Conservation (phyloP, 2,329 filamentous ascomycete species). For the Metarhizium sp. region DNA sequence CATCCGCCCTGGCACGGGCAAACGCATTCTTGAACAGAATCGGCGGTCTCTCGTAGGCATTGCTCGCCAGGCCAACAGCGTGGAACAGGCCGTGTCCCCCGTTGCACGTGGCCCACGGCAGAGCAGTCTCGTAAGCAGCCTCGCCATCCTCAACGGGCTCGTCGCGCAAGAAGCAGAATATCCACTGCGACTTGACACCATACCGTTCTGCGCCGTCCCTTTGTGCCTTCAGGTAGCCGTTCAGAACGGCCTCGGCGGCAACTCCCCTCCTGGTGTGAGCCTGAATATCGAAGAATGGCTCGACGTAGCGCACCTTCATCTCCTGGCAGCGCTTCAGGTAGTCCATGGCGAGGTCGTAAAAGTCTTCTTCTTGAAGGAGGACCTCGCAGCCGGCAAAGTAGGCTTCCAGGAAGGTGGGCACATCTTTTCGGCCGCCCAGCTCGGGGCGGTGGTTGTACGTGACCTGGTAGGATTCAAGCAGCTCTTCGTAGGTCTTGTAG, state of each 20-base stretch:
- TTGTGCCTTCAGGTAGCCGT: conserved; percentile 51
- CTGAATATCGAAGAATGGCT: conserved; percentile 73
- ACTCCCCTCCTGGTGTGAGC: conserved; percentile 57
- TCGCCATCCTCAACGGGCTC: conserved; percentile 63
- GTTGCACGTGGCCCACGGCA: conserved; percentile 24
- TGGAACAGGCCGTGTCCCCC: conserved; percentile 29
- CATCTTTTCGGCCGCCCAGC: conserved; percentile 23
- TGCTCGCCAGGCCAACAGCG: conserved; percentile 36
- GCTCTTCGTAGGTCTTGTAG: conserved; percentile 49
- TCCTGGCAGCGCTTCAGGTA: conserved; percentile 56
- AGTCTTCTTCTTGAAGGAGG: conserved; percentile 54
- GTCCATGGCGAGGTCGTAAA: conserved; percentile 58
- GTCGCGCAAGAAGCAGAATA: conserved; percentile 64
- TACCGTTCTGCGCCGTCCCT: conserved; percentile 48
- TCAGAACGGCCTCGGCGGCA: conserved; percentile 49
- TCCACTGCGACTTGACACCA: conserved; percentile 53
- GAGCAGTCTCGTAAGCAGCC: conserved; percentile 39
- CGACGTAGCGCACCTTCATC: conserved; percentile 59
- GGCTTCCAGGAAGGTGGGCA: conserved; percentile 54
- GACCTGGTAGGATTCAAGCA: conserved; percentile 51
- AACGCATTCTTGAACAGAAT: conserved; percentile 33
- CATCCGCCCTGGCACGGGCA: conserved; percentile 25
- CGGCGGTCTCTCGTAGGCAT: conserved; percentile 35
- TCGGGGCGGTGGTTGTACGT: conserved; percentile 40
- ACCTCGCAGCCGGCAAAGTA: conserved; percentile 71